Evolutionary conservation across 1,284 basidiomycete genomes (phyloP), one percentile per base, ranked within the genome.

Genomic region (Pyrrhoderma noxium): DNA sequence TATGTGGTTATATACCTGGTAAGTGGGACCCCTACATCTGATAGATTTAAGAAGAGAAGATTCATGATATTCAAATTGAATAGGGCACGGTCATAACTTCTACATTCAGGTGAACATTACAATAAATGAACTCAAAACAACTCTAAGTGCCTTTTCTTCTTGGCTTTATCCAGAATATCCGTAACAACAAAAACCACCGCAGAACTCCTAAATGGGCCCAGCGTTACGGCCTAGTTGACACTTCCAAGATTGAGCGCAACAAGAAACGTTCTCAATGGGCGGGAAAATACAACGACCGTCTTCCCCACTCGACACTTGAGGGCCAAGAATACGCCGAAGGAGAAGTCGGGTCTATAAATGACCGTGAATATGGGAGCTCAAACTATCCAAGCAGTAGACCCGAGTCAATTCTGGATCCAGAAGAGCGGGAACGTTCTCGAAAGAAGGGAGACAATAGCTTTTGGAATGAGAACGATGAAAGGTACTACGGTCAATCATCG

Each of bases 141-240:
- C 42, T 8, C 23, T 5, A 22, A 1, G 22, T 45, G 19, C 49
- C 45, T 19, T 34, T 46, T 57, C 25, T 38, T 59, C 38, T 19
- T 7, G 47, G 14, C 56, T 58, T 48, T 48, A 55, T n/a, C 35
- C 67, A 96, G 82, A 96, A 95, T 69, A 84, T 98, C 59, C 78
- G 94, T 49, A 97, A 97, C 72, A 97, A 97, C 75, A 90, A 93
- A 73, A 94, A 82, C 61, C 77, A 88, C 62, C 75, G 79, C 23
- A 84, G 94, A 52, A 96, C 93, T 19, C 94, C 94, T 14, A 93
- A 95, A 64, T 98, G 94, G 94, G 89, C 88, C 0, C 76, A 91
- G 65, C 81, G 84, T 56, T 90, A 89, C 63, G 93, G 93, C 34
- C 82, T 97, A 45, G 80, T 96, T 58, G 79, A 93, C 64, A 83